Evolutionary conservation across 768 basidiomycete species (phyloP).

Genomic region (Suillus subalutaceus): DNA sequence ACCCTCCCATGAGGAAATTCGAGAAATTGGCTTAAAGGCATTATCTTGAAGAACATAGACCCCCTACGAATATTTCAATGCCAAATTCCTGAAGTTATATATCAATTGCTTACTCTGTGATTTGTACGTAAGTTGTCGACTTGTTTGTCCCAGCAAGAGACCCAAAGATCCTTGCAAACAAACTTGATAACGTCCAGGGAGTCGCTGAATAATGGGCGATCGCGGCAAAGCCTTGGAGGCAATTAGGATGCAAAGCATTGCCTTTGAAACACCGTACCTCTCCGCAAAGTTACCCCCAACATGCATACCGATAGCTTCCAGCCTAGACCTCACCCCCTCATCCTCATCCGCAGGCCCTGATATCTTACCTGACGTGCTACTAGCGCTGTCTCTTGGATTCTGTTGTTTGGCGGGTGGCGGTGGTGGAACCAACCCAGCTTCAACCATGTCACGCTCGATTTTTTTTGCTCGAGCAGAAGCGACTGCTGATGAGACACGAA

Average conservation of each 20-base stretch:
- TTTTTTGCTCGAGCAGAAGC: constrained; percentile 68
- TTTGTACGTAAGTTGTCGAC: constrained; percentile 96
- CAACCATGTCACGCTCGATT: constrained; percentile 78
- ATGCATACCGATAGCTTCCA: constrained; percentile 85
- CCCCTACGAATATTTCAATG: constrained; percentile 51
- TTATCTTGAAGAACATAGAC: constrained; percentile 95
- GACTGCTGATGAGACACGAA: constrained; percentile 73
- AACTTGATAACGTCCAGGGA: constrained; percentile 93
- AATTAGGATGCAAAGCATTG: neutral
- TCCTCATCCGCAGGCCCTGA: constrained; percentile 55
- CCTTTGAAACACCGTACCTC: constrained; percentile 52
- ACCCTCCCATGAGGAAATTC: constrained; percentile 82
- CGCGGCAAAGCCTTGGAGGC: constrained; percentile 66
- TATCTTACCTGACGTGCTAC: constrained; percentile 27
- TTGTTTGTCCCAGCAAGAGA: constrained; percentile 90
- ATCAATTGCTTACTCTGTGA: constrained; percentile 67
- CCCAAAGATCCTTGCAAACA: constrained; percentile 96
- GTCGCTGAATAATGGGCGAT: constrained; percentile 74
- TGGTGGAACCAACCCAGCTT: constrained; percentile 70
- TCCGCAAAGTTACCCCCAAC: constrained; percentile 88
- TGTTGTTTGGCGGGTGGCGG: constrained; percentile 43
- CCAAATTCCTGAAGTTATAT: neutral
- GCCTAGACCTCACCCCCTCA: constrained; percentile 62
- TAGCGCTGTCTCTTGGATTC: constrained; percentile 37
- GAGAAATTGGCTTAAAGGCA: constrained; percentile 80